phyloP scores from a whole-genome alignment of 2,329 filamentous ascomycete genomes.

The Purpureocillium lavendulum region DNA sequence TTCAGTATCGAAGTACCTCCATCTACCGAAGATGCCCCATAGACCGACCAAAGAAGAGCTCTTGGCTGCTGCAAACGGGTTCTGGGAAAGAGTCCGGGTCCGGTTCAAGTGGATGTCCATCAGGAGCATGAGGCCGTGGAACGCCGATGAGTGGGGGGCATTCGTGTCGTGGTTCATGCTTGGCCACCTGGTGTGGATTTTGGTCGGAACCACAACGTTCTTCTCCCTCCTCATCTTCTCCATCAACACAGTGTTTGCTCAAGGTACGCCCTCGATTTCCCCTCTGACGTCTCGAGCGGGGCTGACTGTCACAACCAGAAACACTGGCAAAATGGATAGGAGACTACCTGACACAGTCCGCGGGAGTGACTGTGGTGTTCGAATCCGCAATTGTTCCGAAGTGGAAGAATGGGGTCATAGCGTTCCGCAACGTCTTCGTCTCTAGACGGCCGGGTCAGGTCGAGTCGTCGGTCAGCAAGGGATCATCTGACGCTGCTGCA shows the following conservation, averaged over 20 bases:
- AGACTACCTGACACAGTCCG: conserved; percentile 90
- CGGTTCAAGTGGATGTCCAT: conserved; percentile 98
- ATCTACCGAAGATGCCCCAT: conserved; percentile 65
- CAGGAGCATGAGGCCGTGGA: conserved; percentile 86
- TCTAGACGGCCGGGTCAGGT: conserved; percentile 81
- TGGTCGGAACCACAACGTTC: conserved; percentile 96
- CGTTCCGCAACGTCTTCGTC: conserved; percentile 93
- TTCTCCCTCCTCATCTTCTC: conserved; percentile 84
- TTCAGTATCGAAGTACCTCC: conserved; percentile 51
- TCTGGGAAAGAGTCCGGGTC: conserved; percentile 82
- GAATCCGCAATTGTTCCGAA: conserved; percentile 96
- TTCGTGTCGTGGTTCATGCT: conserved; percentile 91
- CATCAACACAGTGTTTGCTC: conserved; percentile 93
- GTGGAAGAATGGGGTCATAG: conserved; percentile 92
- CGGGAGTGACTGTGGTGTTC: conserved; percentile 88
- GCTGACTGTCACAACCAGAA: conserved; percentile 44
- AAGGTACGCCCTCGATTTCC: conserved; percentile 48
- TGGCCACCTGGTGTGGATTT: conserved; percentile 88
- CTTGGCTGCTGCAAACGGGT: conserved; percentile 81
- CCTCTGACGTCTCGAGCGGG: background rate
- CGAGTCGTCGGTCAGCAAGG: conserved; percentile 80
- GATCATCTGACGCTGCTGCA: conserved; percentile 79
- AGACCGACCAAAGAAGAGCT: conserved; percentile 90
- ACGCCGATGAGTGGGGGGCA: conserved; percentile 90
- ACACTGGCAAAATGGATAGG: conserved; percentile 88